Evolutionary conservation across 1,284 basidiomycete species (phyloP), one percentile per base, ranked within the genome.

Genomic region (Cryptococcus amylolentus): DNA sequence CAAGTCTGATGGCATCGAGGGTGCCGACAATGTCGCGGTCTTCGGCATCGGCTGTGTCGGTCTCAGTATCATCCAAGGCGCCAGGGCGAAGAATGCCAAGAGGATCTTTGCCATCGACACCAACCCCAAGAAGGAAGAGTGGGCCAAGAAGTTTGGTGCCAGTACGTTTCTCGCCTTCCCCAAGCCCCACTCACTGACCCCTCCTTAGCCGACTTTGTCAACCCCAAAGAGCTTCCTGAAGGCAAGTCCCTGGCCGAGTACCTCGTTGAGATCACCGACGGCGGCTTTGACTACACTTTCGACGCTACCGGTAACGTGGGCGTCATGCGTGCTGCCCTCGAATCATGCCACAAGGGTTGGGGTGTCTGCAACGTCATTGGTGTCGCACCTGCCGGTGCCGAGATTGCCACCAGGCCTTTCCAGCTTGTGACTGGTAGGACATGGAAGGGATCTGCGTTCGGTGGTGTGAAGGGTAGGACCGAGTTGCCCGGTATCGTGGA

Each of bases 311-410:
- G 95, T 42, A 97, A 96, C 72, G 91, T 93, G 14, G 80, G 90
- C 42, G 95, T 98, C 57, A 98, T 98, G 95, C 87, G 95, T 62
- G 81, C 86, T 52, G 96, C 95, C 37, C 84, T 98, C 52, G 95
- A 98, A 80, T 88, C 91, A 18, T 98, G 94, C 78, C 96, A 98
- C 80, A 98, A 98, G 77, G 93, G 93, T n/a, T 97, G 93, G 93
- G 95, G 96, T 72, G 87, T 97, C 42, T 91, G 87, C 62, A 98
- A 92, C 52, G 78, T 98, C 65, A 97, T 98, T 62, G 96, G 91
- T 64, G 91, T 95, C 42, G 91, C 91, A 6, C 89, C 91, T 41
- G 91, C 96, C n/a, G 96, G 96, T 6, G 87, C 96, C 72, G 95
- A 99, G 79, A 98, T 99, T 69, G 85, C 91, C 10, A 98, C 96